Conservation (phyloP, 441 rosid genomes). For the Pelargonium fulgidum region DNA sequence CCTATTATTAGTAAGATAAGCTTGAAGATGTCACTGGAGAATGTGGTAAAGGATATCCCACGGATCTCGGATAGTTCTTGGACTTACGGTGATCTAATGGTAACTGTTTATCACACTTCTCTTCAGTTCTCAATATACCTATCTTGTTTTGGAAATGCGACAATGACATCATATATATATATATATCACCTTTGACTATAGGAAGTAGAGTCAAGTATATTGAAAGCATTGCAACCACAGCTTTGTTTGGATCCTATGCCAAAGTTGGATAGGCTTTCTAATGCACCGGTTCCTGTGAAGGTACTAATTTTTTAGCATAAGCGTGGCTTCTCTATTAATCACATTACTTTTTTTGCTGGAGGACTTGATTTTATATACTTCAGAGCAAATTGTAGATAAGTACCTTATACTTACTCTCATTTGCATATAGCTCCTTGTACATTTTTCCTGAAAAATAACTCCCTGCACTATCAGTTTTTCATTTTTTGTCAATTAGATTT, state of each 20-base stretch:
- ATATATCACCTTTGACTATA: constrained; percentile 23
- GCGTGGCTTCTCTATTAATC: background rate
- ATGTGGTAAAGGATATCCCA: constrained; percentile 89
- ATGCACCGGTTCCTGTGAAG: constrained; percentile 43
- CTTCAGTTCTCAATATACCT: constrained; percentile 13
- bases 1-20: constrained; percentile 55
- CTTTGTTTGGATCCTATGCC: constrained; percentile 91
- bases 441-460: too few species aligned
- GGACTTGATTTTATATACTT: background rate
- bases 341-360: constrained; percentile 10
- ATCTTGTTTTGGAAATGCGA: constrained; percentile 13
- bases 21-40: constrained; percentile 84
- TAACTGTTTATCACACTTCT: constrained; percentile 24
- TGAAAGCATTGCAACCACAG: constrained; percentile 87
- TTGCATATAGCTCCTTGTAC: too few species aligned
- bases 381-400: too few species aligned
- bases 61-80: constrained; percentile 68
- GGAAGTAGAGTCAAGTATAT: constrained; percentile 94
- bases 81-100: constrained; percentile 98
- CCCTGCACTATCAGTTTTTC: too few species aligned
- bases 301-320: constrained; percentile 30
- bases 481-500: too few species aligned
- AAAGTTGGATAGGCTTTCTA: constrained; percentile 71
- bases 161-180: background rate
- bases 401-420: too few species aligned